Conservation (phyloP, 73 alveolate genomes). For the Breviolum minutum region DNA sequence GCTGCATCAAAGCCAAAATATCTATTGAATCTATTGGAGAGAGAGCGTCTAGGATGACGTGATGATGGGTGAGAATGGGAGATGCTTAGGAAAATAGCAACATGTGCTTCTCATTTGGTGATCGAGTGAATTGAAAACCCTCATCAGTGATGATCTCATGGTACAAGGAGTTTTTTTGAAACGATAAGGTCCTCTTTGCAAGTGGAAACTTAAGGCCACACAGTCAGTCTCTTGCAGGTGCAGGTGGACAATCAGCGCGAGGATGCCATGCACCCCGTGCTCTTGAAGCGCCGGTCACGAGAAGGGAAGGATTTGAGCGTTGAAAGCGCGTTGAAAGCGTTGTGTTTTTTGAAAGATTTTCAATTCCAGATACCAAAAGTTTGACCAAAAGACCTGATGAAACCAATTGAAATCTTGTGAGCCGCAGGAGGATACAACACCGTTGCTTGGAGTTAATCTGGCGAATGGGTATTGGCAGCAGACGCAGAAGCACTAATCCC, state of each 20-base stretch:
- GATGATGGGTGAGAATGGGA: not conserved
- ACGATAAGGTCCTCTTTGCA: not conserved
- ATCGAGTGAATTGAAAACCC: not conserved
- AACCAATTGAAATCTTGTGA: not conserved
- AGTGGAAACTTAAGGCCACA: not conserved
- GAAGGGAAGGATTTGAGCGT: conserved; percentile 41
- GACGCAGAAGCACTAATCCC: no score
- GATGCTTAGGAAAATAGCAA: not conserved
- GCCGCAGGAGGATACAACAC: not conserved
- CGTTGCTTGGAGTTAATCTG: not conserved
- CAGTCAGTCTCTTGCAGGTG: not conserved
- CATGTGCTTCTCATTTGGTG: not conserved
- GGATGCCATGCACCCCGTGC: conserved; percentile 80
- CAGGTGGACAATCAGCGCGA: conserved; percentile 86
- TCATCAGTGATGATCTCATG: not conserved
- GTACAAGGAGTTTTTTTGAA: not conserved
- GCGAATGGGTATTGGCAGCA: not conserved
- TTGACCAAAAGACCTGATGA: no score
- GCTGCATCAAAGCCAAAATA: not conserved
- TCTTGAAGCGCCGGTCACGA: conserved; percentile 40
- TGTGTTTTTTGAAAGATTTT: no score
- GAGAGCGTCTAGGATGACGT: not conserved
- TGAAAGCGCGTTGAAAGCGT: no score
- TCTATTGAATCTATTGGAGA: no score
- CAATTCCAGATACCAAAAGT: no score